Conservation (phyloP, 495 filamentous ascomycete genomes). For the Cetradonia linearis region DNA sequence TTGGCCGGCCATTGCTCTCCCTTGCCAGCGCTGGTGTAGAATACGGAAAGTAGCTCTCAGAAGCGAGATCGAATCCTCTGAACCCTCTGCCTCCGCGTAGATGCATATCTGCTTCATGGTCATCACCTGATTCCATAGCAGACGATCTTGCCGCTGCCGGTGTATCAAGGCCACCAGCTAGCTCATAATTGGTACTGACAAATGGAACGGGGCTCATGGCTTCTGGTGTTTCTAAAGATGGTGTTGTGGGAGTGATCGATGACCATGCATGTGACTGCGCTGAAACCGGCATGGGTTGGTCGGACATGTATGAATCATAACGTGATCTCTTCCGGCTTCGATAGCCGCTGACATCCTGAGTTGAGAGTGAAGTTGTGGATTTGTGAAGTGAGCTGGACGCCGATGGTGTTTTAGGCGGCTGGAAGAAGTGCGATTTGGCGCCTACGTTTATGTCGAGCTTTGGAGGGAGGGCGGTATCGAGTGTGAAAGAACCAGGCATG, state of each 20-base stretch:
- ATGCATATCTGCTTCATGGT: not conserved
- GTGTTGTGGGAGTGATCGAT: not conserved
- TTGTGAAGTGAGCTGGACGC: slow-evolving; percentile 49
- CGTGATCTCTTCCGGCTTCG: slow-evolving; percentile 36
- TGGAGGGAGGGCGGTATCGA: slow-evolving; percentile 42
- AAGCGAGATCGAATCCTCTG: slow-evolving; percentile 26
- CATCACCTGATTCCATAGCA: slow-evolving; percentile 36
- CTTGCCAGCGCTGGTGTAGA: slow-evolving; percentile 35
- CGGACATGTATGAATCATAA: slow-evolving; percentile 23
- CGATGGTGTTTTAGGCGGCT: slow-evolving; percentile 55
- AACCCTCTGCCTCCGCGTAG: slow-evolving; percentile 28
- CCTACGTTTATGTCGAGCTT: slow-evolving; percentile 44
- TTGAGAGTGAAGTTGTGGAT: slow-evolving; percentile 42
- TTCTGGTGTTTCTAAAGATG: slow-evolving; percentile 12
- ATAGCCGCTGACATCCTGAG: slow-evolving; percentile 7
- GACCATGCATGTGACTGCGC: slow-evolving; percentile 16
- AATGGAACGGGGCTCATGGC: slow-evolving; percentile 37
- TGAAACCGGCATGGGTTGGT: slow-evolving; percentile 6
- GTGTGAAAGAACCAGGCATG: slow-evolving; percentile 42
- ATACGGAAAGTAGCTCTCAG: slow-evolving; percentile 16
- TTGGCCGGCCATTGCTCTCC: slow-evolving; percentile 18
- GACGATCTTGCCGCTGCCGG: slow-evolving; percentile 40
- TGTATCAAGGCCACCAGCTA: slow-evolving; percentile 56
- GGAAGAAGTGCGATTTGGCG: slow-evolving; percentile 54
- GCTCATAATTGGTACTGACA: slow-evolving; percentile 44